Base-by-base conservation (phyloP, 2,329 filamentous ascomycete genomes). In the Hypoxylon sp. region DNA sequence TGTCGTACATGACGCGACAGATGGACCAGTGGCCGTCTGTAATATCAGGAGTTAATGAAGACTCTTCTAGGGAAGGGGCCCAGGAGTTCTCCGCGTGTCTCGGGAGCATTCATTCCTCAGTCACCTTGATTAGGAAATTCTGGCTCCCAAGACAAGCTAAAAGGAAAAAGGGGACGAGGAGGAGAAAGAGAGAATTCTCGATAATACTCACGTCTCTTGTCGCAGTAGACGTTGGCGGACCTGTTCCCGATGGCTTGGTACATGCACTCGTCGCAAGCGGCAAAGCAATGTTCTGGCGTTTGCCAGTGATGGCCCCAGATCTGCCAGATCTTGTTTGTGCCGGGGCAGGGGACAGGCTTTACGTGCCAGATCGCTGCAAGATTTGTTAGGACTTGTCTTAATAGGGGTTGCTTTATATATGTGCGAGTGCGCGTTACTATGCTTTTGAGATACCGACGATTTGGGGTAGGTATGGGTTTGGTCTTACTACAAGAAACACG, bases 221-320 rank as follows among this genome's bases (percentile, higher is more conserved):
- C 23, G 45, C 55, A 64, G 25, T 8, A 21, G 9, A 53, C 23
- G 37, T 51, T 64, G 1, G 43, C 19, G 19, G 43, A 30, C n/a
- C 5, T 6, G 8, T n/a, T 19, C 7, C 19, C n/a, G 2, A 64
- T 43, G n/a, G 41, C 14, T 8, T 37, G 9, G 8, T 5, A 3
- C 25, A 64, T 32, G 54, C 61, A 64, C 5, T 19, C 32, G 2
- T 34, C 25, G 34, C 55, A 60, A 1, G 47, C 55, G 23, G 52
- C 41, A 11, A 3, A 21, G 51, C 61, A 64, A 21, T 64, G 21
- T 23, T 25, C 25, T 5, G 61, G 23, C 30, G 30, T 45, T 4
- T 29, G 12, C 61, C 61, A 63, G 37, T 54, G 19, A 23, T 48
- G 41, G 16, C 54, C 54, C 32, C 34, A 63, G 14, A 23, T n/a